Evolutionary conservation across 1,284 basidiomycete species (phyloP), one percentile per base, ranked within the genome.

Genomic region (Cryptococcus sp.): DNA sequence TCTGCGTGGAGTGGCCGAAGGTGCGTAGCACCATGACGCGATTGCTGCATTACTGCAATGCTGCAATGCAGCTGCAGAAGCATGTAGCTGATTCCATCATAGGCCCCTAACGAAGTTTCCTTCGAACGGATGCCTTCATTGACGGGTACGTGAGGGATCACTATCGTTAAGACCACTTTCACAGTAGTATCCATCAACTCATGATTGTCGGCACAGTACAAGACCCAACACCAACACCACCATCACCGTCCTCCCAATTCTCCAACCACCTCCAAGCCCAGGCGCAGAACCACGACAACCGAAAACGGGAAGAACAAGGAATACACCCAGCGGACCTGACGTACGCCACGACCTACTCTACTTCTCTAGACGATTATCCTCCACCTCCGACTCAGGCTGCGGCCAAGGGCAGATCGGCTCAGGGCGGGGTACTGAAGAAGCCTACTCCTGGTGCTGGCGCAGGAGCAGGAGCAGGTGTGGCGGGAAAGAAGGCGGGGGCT

Each of bases 1-100:
- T 94, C 64, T 93, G 92, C 27, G 87, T 88, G 0, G 93, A 95
- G 75, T 96, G 92, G 92, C 85, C 86, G 0, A 88, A 94, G 83
- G 91, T 88, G 67, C 59, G 84, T 71, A n/a, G 8, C 15, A 11
- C 16, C 20, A 46, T 19, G 22, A 25, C 41, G 22, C 22, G 19
- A 41, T 40, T 20, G 19, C 31, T 35, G 31, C 31, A 35, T 13
- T 13, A 2, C 31, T 13, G 7, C 31, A 13, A 5, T 35, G 31
- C 8, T 45, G 42, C 42, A 15, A 45, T 6, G 42, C 13, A 15
- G 15, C 1, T 22, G 3, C 5, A 45, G 22, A 15, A 22, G 42
- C 5, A 45, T n/a, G 22, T n/a, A 11, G n/a, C 10, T 19, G 22
- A 19, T 39, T 16, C 25, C 31, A 8, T 50, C 5, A 3, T 19